Evolutionary conservation across 2,329 filamentous ascomycete species (phyloP), one percentile per base, ranked within the genome.

Genomic region (Hysterium pulicare): DNA sequence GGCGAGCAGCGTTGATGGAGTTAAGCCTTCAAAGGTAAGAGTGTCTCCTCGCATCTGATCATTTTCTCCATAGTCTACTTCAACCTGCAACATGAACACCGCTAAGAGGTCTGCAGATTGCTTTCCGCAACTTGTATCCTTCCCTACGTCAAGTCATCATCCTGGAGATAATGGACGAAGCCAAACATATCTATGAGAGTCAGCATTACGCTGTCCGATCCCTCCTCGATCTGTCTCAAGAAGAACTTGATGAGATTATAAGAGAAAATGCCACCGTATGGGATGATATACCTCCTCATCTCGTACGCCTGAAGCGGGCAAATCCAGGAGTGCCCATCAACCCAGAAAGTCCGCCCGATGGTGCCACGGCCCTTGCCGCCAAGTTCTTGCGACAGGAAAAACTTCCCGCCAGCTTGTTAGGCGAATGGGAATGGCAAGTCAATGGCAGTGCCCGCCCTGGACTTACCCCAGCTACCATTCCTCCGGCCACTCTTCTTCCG

Each of bases 121-220:
- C 30, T 3, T 55, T 58, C 33, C 13, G 22, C n/a, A 42, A 33
- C 7, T 48, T 57, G 11, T 57, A 44, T 24, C 37, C 22, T 16
- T 49, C 51, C 10, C 35, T 59, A n/a, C 50, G 53, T 15, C 43
- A 51, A 20, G 40, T 31, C 5, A 57, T 59, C 33, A 54, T 59
- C 28, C 41, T 49, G 1, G 21, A 47, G 21, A 54, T 59, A 9
- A 31, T 19, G n/a, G 40, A 43, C 2, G 49, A 52, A 15, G 40
- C 40, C 13, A 6, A n/a, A 1, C 26, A 26, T 11, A 33, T 19
- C 11, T 53, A 49, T 26, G 6, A 37, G 13, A 37, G 35, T 21
- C 13, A 24, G 5, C 48, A 44, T 17, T 39, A 43, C 15, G 44
- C 51, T 5, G 47, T 53, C 20, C 17, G 33, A 17, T 33, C 36